Percentiles rank a stretch among this genome's conserved stretches.
These are phyloP conservation scores for Amphirosellinia nigrospora DNA, from an alignment of 495 filamentous ascomycete species.

Conservation along the genomic window DNA sequence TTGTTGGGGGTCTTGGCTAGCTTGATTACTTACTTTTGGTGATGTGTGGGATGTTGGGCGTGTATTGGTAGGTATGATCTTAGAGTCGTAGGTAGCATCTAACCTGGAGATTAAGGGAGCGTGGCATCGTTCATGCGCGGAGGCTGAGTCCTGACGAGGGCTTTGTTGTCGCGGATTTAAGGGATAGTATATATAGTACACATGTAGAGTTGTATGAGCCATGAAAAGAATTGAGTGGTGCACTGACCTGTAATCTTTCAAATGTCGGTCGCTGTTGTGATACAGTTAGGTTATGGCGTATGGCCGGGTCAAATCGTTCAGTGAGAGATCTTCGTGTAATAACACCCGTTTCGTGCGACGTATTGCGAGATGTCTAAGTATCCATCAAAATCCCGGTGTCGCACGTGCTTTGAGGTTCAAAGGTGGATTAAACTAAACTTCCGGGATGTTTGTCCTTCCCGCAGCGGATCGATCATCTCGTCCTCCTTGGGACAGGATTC, in stretches of 20 bases:
- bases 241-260: neutral
- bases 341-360: neutral
- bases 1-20: neutral
- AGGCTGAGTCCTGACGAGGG: conserved; percentile 6
- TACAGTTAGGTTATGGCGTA: neutral
- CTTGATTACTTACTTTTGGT: neutral
- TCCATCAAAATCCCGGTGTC: neutral
- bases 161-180: neutral
- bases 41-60: no score
- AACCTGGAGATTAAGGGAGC: neutral
- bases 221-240: neutral
- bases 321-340: neutral
- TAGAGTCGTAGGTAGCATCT: neutral
- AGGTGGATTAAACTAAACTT: conserved; percentile 1
- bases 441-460: neutral
- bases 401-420: conserved; percentile 17
- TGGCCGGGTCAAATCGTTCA: neutral
- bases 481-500: neutral
- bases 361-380: no score
- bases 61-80: no score
- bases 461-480: neutral
- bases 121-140: neutral
- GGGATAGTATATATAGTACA: neutral
- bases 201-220: neutral
- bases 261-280: neutral